Evolutionary conservation across 176 grass and related monocot genomes (phyloP).

Genomic region (Secale cereale): DNA sequence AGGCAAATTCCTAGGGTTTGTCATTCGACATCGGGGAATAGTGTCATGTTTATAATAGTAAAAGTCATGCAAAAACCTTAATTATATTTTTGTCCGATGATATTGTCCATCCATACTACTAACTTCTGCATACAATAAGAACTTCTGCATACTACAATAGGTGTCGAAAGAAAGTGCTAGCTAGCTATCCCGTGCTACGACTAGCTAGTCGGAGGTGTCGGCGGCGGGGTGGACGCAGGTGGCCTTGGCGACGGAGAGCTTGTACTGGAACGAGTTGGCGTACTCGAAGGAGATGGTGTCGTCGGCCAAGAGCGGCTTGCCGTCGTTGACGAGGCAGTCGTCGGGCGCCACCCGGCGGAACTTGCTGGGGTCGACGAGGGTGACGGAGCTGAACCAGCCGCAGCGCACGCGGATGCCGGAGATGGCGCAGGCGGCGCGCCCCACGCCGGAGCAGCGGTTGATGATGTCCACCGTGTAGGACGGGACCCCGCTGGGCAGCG

Average conservation of each 20-base stretch:
- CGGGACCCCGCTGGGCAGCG: constrained; percentile 37
- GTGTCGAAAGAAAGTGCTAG: neutral
- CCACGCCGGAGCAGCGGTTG: constrained; percentile 42
- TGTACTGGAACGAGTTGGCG: constrained; percentile 73
- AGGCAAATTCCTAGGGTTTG: no score
- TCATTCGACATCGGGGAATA: no score
- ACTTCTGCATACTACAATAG: no score
- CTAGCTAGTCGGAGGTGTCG: neutral
- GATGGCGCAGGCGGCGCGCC: constrained; percentile 42
- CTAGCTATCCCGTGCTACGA: neutral
- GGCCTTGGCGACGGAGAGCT: constrained; percentile 36
- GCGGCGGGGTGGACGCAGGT: constrained; percentile 36
- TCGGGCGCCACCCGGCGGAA: constrained; percentile 69
- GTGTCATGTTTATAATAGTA: no score
- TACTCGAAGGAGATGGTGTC: constrained; percentile 76
- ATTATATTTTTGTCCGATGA: no score
- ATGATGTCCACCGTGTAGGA: constrained; percentile 80
- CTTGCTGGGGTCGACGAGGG: constrained; percentile 64
- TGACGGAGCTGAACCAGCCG: constrained; percentile 89
- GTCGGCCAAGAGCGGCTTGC: constrained; percentile 47
- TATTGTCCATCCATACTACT: no score
- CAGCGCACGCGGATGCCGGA: constrained; percentile 73
- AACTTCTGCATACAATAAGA: no score
- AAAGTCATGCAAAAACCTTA: no score
- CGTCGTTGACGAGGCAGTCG: constrained; percentile 94